phyloP scores from a whole-genome alignment of 179 eudicot species.

The Patellifolia procumbens region DNA sequence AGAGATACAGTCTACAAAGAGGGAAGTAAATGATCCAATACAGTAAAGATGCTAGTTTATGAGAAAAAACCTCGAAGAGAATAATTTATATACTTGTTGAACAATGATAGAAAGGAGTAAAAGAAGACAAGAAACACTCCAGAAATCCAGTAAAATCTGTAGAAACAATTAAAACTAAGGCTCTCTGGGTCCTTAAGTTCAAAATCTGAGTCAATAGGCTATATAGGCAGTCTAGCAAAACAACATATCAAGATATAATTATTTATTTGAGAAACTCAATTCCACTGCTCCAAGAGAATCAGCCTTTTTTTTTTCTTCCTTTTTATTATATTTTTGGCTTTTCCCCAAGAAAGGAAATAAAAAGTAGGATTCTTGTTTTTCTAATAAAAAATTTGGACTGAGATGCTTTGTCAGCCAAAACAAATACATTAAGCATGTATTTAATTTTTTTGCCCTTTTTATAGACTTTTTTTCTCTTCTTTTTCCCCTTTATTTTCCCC shows the following conservation, averaged over 20 bases:
- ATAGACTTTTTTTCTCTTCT: background rate
- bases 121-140: conserved; percentile 28
- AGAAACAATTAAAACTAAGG: conserved; percentile 11
- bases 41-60: background rate
- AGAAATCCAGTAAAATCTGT: conserved; percentile 27
- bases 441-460: background rate
- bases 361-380: background rate
- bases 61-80: background rate
- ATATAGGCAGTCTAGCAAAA: conserved; percentile 2
- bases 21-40: background rate
- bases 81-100: background rate
- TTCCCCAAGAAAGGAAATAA: background rate
- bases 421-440: conserved; percentile 25
- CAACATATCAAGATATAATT: background rate
- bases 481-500: background rate
- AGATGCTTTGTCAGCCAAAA: conserved; percentile 33
- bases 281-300: conserved; percentile 16
- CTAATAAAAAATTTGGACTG: background rate
- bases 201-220: conserved; percentile 24
- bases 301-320: background rate
- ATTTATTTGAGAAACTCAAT: background rate
- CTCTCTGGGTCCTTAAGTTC: conserved; percentile 18
- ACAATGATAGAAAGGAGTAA: background rate
- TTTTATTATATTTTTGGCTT: background rate
- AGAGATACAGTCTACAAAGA: background rate